Base-by-base conservation (phyloP, 2,329 filamentous ascomycete genomes). In the Talaromyces sp. region DNA sequence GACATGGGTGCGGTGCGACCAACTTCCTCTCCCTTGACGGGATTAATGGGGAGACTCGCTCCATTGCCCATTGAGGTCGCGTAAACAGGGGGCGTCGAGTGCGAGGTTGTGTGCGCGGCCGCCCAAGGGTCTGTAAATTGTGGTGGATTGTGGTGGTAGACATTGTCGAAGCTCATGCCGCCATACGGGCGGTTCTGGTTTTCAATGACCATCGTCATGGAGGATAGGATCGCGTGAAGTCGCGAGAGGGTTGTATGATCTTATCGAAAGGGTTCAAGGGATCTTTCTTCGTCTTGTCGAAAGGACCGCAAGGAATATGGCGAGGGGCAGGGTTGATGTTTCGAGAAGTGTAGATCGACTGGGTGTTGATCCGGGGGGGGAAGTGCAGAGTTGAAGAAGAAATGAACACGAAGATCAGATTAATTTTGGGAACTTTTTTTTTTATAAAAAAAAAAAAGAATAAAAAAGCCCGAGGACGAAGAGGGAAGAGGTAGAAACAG, bases 141-240 rank as follows among this genome's bases (percentile, higher is more conserved):
- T 60, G 89, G 85, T 36, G 72, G 65, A 37, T 64, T 77, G 70
- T 77, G 81, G 70, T 79, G 82, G 71, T 89, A 86, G 81, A 91
- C 86, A 72, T 85, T 82, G 75, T 93, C 90, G 80, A 93, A 94
- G 74, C 85, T 86, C 79, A 96, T 82, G 71, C 82, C 84, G 69
- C 83, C 89, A 78, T 88, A 90, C 73, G 85, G 85, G 79, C 86
- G 90, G 78, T 93, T 91, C 75, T 91, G 89, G 69, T 86, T 86
- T 79, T 96, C 91, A 80, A 96, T 85, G 75, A 92, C 90, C 91
- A 96, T 96, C 78, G 91, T 94, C 91, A 96, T 96, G 75, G 75
- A 85, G 77, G 61, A 64, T 64, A 62, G 49, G 48, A 50, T 54
- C 47, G 60, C 54, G 54, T 54, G 19, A 13, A 29, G 27, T 35